These are phyloP conservation scores for Globisporangium cylindrosporum DNA, from an alignment of 352 stramenopile genomes.

Conservation along the genomic window DNA sequence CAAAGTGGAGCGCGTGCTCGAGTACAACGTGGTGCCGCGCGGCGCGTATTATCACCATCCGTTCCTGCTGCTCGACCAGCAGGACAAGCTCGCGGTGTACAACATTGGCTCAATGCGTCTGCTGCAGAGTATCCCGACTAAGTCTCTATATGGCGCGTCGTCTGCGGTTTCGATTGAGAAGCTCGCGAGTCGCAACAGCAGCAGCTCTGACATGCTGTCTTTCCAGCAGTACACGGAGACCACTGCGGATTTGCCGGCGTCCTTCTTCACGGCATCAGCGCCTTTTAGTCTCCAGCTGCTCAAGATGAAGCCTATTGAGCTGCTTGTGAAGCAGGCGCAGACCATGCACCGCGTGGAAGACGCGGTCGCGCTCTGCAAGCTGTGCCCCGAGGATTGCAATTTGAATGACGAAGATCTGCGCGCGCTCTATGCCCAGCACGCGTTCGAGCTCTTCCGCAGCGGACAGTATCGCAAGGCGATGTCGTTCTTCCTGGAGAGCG, in stretches of 20 bases:
- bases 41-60: constrained; percentile 58
- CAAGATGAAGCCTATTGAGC: constrained; percentile 49
- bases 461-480: constrained; percentile 48
- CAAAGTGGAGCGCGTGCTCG: constrained; percentile 43
- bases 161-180: constrained; percentile 21
- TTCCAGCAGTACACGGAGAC: background rate
- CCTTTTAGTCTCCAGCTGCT: constrained; percentile 49
- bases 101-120: constrained; percentile 55
- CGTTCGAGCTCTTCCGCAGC: constrained; percentile 48
- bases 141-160: constrained; percentile 37
- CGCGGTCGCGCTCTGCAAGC: constrained; percentile 56
- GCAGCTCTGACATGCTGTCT: background rate
- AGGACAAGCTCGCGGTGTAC: constrained; percentile 58
- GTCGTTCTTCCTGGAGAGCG: constrained; percentile 52
- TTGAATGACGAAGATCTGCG: constrained; percentile 53
- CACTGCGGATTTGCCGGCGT: constrained; percentile 23
- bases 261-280: constrained; percentile 38
- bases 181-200: constrained; percentile 8
- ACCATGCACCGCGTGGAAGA: constrained; percentile 39
- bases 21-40: constrained; percentile 44
- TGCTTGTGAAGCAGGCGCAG: constrained; percentile 48
- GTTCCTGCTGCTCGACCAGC: constrained; percentile 61
- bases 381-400: constrained; percentile 65
- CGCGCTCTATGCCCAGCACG: constrained; percentile 57
- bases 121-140: constrained; percentile 59